Percentiles rank a stretch among this genome's conserved stretches.
Conservation (phyloP, 2,329 filamentous ascomycete species). For the Setomelanomma holmii region DNA sequence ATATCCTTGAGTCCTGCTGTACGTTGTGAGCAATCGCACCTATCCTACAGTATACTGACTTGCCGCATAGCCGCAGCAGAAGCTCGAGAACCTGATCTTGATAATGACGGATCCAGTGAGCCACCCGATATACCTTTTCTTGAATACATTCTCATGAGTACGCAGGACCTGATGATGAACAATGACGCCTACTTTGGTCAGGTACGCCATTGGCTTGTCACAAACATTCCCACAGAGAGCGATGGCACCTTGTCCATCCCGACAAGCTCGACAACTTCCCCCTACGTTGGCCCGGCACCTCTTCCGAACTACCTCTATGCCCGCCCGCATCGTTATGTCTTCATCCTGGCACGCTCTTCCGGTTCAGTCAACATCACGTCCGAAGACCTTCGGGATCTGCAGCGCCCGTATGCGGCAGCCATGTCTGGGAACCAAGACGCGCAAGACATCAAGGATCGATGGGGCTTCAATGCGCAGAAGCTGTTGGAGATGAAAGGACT, state of each 20-base stretch:
- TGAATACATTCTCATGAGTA: background rate
- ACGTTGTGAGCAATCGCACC: background rate
- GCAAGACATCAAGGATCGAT: slow-evolving; percentile 32
- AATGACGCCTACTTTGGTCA: slow-evolving; percentile 30
- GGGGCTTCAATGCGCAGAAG: slow-evolving; percentile 27
- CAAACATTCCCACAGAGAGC: slow-evolving; percentile 15
- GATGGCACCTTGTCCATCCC: slow-evolving; percentile 14
- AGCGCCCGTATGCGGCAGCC: slow-evolving; percentile 22
- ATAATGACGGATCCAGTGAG: slow-evolving; percentile 28
- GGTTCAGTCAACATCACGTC: slow-evolving; percentile 14
- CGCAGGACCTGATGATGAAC: slow-evolving; percentile 28
- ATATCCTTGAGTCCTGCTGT: slow-evolving; percentile 19
- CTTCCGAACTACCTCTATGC: slow-evolving; percentile 30
- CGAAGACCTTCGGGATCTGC: slow-evolving; percentile 24
- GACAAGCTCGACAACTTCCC: slow-evolving; percentile 14
- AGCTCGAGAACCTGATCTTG: slow-evolving; percentile 20
- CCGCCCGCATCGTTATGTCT: slow-evolving; percentile 28
- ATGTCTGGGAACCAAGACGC: slow-evolving; percentile 22
- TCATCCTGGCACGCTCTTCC: slow-evolving; percentile 22
- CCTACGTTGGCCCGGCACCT: slow-evolving; percentile 27
- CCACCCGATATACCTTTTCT: background rate
- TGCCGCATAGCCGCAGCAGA: slow-evolving; percentile 11
- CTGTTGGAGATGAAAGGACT: slow-evolving; percentile 28
- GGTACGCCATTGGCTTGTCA: slow-evolving; percentile 32
- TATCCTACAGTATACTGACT: background rate